Conservation (phyloP, 352 stramenopile species). For the Phytophthora megakarya region DNA sequence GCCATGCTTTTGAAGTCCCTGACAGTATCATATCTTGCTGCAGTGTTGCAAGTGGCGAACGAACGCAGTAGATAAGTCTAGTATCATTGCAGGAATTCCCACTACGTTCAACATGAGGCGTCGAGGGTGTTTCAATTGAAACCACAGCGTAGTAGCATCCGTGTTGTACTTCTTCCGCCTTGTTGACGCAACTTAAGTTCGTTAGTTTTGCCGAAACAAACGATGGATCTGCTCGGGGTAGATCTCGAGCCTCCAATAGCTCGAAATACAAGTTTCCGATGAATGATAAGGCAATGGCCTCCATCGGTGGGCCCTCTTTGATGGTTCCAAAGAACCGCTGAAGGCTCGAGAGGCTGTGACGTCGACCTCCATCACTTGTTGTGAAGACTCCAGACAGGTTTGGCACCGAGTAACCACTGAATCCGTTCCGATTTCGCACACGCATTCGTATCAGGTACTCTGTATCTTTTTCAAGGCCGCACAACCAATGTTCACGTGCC, state of each 20-base stretch:
- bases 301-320: conserved; percentile 28
- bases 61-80: conserved; percentile 49
- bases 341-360: conserved; percentile 26
- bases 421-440: conserved; percentile 64
- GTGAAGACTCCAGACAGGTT: conserved; percentile 54
- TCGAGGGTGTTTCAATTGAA: conserved; percentile 34
- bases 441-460: conserved; percentile 72
- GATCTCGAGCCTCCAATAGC: conserved; percentile 51
- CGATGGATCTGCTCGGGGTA: not conserved
- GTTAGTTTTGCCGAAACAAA: not conserved
- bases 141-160: conserved; percentile 34
- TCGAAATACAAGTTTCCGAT: conserved; percentile 70
- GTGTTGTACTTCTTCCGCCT: not conserved
- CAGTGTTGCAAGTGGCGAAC: conserved; percentile 43
- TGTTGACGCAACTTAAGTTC: not conserved
- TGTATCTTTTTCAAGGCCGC: conserved; percentile 51
- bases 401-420: conserved; percentile 57
- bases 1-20: conserved; percentile 48
- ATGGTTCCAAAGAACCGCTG: conserved; percentile 34
- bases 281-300: conserved; percentile 41
- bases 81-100: not conserved
- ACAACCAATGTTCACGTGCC: conserved; percentile 64
- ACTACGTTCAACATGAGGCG: conserved; percentile 13
- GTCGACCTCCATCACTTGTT: conserved; percentile 34
- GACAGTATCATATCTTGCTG: conserved; percentile 57